Conservation (phyloP, 331 rosid species). For the Acacia concinna region DNA sequence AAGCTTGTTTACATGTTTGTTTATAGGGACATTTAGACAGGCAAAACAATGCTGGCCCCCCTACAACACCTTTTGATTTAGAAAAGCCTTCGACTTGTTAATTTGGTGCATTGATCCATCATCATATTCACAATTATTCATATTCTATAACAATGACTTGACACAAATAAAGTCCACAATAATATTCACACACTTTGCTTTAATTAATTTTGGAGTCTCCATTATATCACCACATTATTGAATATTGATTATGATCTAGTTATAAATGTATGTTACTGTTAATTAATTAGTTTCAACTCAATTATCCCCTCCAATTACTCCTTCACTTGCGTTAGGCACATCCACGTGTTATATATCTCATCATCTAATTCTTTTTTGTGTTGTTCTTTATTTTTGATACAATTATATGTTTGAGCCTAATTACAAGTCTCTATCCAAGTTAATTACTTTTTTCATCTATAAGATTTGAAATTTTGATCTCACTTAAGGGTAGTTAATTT, state of each 20-base stretch:
- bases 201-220: background rate
- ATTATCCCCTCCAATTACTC: background rate
- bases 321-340: background rate
- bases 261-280: background rate
- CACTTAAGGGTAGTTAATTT: background rate
- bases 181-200: background rate
- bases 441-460: background rate
- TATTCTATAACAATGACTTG: background rate
- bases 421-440: background rate
- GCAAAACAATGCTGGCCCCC: background rate
- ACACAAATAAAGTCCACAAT: background rate
- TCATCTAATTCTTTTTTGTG: background rate
- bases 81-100: background rate
- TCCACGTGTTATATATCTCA: background rate
- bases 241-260: background rate
- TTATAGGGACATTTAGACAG: background rate
- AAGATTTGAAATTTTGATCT: background rate
- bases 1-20: background rate
- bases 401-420: background rate
- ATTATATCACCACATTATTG: background rate
- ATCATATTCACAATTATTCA: background rate
- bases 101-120: background rate
- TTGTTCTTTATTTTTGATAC: background rate
- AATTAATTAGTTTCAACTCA: background rate
- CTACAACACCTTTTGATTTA: background rate